Conservation (phyloP, 2,329 filamentous ascomycete genomes). For the Ustulina deusta region DNA sequence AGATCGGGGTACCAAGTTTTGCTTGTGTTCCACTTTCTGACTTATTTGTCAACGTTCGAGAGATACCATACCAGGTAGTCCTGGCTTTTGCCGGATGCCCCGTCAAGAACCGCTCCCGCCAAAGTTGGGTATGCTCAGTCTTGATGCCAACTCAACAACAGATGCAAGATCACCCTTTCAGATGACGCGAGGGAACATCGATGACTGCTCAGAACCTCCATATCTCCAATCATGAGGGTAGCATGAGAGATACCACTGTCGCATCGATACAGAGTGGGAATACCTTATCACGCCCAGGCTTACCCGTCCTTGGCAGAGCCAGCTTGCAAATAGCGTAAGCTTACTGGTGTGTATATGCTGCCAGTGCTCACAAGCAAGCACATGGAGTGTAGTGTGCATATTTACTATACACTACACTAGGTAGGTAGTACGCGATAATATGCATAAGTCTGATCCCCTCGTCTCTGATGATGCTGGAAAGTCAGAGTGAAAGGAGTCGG, state of each 20-base stretch:
- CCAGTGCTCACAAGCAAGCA: neutral
- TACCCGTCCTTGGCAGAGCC: constrained; percentile 26
- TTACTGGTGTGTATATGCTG: constrained; percentile 23
- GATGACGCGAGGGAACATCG: neutral
- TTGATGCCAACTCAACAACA: constrained; percentile 4
- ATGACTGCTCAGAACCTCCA: neutral
- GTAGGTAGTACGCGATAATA: neutral
- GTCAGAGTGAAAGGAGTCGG: constrained; percentile 20
- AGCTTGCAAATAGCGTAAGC: constrained; percentile 29
- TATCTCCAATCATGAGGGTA: constrained; percentile 3
- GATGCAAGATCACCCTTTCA: neutral
- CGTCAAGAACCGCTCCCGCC: constrained; percentile 9
- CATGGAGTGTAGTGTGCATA: too few species aligned
- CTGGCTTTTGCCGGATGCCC: neutral
- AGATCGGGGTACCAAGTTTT: constrained; percentile 24
- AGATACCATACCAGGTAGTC: neutral
- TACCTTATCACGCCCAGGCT: constrained; percentile 29
- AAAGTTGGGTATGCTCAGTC: constrained; percentile 9
- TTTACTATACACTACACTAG: neutral
- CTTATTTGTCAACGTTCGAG: constrained; percentile 35
- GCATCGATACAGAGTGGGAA: constrained; percentile 16
- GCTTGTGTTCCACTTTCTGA: constrained; percentile 26
- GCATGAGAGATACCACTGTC: constrained; percentile 20
- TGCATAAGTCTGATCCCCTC: constrained; percentile 20
- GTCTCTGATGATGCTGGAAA: neutral